Percentiles rank a stretch among this genome's conserved stretches.
Evolutionary conservation across 768 basidiomycete species (phyloP).

Genomic region (Psilocybe subaeruginosa): DNA sequence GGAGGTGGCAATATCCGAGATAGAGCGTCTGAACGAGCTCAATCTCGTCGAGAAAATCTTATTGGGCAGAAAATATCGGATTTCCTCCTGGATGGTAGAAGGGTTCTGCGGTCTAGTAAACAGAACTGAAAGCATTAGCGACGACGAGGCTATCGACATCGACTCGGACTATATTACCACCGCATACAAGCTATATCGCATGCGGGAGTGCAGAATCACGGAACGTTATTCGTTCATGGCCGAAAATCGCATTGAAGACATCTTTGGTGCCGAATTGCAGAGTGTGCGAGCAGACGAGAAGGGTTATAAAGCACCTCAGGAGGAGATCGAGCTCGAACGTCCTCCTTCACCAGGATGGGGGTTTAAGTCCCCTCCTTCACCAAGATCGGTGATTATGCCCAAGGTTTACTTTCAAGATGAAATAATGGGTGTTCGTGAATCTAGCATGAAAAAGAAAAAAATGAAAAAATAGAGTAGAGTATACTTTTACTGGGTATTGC

Average conservation of each 20-base stretch:
- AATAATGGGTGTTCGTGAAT: too few species aligned
- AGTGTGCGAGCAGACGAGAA: neutral
- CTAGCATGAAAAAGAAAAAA: too few species aligned
- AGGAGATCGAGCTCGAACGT: neutral
- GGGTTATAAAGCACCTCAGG: neutral
- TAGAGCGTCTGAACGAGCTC: neutral
- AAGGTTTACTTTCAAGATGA: too few species aligned
- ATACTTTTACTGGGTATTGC: too few species aligned
- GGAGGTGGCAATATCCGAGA: neutral
- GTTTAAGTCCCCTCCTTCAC: too few species aligned
- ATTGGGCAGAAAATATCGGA: constrained; percentile 1
- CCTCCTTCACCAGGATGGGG: too few species aligned
- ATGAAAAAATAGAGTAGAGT: too few species aligned
- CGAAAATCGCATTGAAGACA: neutral
- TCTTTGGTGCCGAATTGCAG: neutral
- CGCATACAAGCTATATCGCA: constrained; percentile 6
- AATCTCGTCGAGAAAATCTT: constrained; percentile 25
- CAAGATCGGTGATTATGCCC: too few species aligned
- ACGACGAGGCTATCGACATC: constrained; percentile 12
- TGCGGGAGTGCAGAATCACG: neutral
- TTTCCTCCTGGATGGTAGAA: constrained; percentile 12
- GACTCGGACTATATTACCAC: constrained; percentile 5
- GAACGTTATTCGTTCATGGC: neutral
- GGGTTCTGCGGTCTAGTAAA: constrained; percentile 3
- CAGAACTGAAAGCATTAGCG: neutral